Evolutionary conservation across 2,329 filamentous ascomycete species (phyloP).

Genomic region (Juglanconis sp.): DNA sequence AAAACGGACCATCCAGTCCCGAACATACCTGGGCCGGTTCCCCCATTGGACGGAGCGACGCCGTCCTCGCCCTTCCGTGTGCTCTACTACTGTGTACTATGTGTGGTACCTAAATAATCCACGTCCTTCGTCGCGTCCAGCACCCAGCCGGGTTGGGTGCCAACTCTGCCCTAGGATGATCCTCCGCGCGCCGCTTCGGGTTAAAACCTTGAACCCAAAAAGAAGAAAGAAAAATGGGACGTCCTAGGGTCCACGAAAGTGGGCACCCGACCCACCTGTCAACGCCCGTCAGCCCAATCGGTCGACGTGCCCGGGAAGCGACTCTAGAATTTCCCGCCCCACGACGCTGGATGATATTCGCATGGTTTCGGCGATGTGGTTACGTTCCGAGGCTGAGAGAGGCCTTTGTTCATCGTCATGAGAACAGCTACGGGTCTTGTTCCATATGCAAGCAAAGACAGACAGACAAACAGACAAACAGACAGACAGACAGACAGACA

Average conservation of each 20-base stretch:
- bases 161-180: conserved; percentile 3
- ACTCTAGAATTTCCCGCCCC: background rate
- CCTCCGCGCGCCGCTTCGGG: conserved; percentile 13
- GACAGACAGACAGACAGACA: too few species aligned
- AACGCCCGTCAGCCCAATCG: background rate
- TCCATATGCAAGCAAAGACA: too few species aligned
- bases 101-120: too few species aligned
- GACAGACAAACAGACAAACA: too few species aligned
- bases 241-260: background rate
- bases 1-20: conserved; percentile 4
- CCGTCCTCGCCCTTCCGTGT: too few species aligned
- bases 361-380: too few species aligned
- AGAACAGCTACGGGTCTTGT: too few species aligned
- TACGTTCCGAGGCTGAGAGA: too few species aligned
- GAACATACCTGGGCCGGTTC: background rate
- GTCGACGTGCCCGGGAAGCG: background rate
- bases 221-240: background rate
- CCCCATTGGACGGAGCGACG: too few species aligned
- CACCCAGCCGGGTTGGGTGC: background rate
- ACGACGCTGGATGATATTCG: too few species aligned
- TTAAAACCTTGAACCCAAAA: background rate
- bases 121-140: background rate
- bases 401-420: too few species aligned
- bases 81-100: background rate
- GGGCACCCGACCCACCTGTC: background rate